Evolutionary conservation across 257 asterid species (phyloP), one percentile per base, ranked within the genome.

Genomic region (Solanum pinnatisectum): DNA sequence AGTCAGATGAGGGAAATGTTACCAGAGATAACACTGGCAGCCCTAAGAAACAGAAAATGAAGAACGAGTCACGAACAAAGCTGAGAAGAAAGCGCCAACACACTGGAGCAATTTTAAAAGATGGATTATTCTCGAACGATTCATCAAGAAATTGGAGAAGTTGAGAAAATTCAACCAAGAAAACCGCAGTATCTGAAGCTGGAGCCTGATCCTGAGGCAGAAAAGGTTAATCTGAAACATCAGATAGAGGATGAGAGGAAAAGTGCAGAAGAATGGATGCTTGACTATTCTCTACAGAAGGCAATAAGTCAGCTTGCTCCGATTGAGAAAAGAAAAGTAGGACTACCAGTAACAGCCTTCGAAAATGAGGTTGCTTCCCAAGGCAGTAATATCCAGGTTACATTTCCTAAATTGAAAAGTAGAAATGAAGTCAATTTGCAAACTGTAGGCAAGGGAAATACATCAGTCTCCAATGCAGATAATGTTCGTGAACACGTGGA

Each of bases 101-200:
- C 95, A 93, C 87, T 97, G 99, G 99, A 95, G 98, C 84, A 95
- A 96, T 90, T 96, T 97, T 30, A 97, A 97, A 84, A 95, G 94
- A 89, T 95, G 98, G 99, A 94, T 97, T 90, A 90, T 97, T 81
- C 99, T 97, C 77, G 97, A 94, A 89, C 91, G 94, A 89, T 97
- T 97, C 89, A 87, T 94, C 91, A 94, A 90, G 86, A 99, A 89
- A 86, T 88, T 97, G 90, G 99, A 97, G 36, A 94, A 94, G 74
- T 96, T 97, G 89, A 94, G 90, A 81, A 94, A 90, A 87, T 90
- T 95, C 72, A 92, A 96, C 90, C 93, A 84, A 91, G 77, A 90
- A 93, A 91, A 84, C 94, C 98, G 10, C 86, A 46, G 84, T 87
- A 65, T 40, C 90, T 93, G 91, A 93, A 93, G 8, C 52, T 90